A percentile compares a stretch with the other conserved stretches of the same genome.
Evolutionary conservation across 1,139 yeast species (phyloP).

Genomic region (Pneumocystis sp.): DNA sequence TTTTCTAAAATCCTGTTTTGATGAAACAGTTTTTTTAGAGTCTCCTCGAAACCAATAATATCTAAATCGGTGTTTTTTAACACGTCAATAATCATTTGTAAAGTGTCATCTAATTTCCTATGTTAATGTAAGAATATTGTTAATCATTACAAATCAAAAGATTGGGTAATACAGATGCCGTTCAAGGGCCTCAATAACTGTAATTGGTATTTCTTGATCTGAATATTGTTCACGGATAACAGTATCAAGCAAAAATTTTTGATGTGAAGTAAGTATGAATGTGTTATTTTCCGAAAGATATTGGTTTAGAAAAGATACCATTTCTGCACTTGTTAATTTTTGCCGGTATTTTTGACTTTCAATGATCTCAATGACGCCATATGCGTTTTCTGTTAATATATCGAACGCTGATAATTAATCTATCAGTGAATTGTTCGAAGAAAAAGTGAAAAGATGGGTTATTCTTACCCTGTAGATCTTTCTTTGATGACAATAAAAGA

Average conservation of each 20-base stretch:
- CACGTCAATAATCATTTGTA: neutral
- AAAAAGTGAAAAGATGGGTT: neutral
- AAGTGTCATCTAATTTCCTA: neutral
- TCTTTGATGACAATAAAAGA: conserved; percentile 8
- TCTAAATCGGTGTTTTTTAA: neutral
- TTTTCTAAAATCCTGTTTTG: neutral
- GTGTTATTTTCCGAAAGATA: neutral
- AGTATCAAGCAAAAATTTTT: neutral
- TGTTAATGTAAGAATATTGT: neutral
- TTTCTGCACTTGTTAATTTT: neutral
- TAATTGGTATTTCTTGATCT: neutral
- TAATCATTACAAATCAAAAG: neutral
- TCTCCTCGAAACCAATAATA: neutral
- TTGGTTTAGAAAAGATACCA: neutral
- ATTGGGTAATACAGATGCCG: conserved; percentile 2
- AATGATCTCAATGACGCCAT: neutral
- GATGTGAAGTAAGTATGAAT: neutral
- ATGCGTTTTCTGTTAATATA: neutral
- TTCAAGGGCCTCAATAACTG: neutral
- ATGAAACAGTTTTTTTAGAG: neutral
- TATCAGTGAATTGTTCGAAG: neutral
- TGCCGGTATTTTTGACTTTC: neutral
- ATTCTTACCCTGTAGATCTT: conserved; percentile 10
- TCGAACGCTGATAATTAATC: neutral
- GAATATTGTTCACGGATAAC: neutral